Base-by-base conservation (phyloP, 768 basidiomycete species). In the Cytidiella melzeri region DNA sequence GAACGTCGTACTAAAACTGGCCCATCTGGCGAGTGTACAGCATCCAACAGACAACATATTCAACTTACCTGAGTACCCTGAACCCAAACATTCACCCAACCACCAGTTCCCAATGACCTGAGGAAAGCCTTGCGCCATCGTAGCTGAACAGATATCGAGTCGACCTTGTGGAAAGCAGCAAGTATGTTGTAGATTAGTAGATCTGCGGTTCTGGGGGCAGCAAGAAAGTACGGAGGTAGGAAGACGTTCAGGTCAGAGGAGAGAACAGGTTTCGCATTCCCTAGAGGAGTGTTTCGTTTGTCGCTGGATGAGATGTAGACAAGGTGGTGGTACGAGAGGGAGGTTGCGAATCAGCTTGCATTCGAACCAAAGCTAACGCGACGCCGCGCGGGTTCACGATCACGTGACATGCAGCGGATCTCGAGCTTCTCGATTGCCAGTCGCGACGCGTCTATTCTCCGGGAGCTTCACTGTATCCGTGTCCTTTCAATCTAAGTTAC, bases 21-120 rank as follows among this genome's bases (percentile, higher is more conserved):
- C n/a, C n/a, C n/a, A n/a, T n/a, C n/a, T n/a, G n/a, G n/a, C n/a
- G n/a, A n/a, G n/a, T n/a, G n/a, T n/a, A n/a, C n/a, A n/a, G n/a
- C n/a, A n/a, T n/a, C n/a, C n/a, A n/a, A n/a, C n/a, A n/a, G n/a
- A n/a, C n/a, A 34, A 15, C 15, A 34, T 7, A 34, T 43, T n/a
- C 20, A 24, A 60, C 72, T 50, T 50, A 81, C 86, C 86, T 52
- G 85, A 87, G 60, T 83, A 88, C 2, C 86, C 86, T 40, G 84
- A 80, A 20, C 86, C 86, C 24, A 89, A 69, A 15, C 69, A 71
- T 30, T 79, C 72, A 19, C 73, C 70, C 27, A 89, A 60, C 64
- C 70, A 76, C 67, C 74, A 87, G 60, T 86, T 87, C 13, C 73
- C 82, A 11, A 87, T 66, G 30, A 57, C 54, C 15, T 60, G 60